Percentiles rank a stretch among this genome's conserved stretches.
Evolutionary conservation across 768 basidiomycete genomes (phyloP).

Genomic region (Boletus rubescentipes): DNA sequence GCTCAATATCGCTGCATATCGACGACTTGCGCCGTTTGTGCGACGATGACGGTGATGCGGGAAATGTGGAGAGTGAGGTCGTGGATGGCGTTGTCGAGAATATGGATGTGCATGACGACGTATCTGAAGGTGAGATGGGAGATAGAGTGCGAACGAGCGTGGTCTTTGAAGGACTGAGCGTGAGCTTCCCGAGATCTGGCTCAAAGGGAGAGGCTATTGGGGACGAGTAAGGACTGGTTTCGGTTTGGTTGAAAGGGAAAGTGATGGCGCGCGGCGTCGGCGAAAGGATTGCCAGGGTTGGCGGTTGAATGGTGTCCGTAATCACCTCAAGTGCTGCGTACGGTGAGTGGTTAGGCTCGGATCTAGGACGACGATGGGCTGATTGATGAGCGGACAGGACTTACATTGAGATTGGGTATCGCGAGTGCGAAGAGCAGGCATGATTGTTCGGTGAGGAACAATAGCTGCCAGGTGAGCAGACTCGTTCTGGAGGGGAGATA

Average conservation of each 20-base stretch:
- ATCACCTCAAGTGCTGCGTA: conserved; percentile 70
- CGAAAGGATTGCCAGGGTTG: conserved; percentile 54
- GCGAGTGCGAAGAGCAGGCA: conserved; percentile 80
- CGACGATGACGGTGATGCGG: conserved; percentile 33
- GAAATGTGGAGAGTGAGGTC: conserved; percentile 34
- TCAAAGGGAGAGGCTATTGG: conserved; percentile 73
- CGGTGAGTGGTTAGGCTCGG: conserved; percentile 16
- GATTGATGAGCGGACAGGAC: conserved; percentile 13
- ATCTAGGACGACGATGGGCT: conserved; percentile 2
- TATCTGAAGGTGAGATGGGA: conserved; percentile 35
- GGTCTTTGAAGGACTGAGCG: conserved; percentile 43
- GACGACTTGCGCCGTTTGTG: conserved; percentile 55
- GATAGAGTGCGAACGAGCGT: conserved; percentile 41
- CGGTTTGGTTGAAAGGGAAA: conserved; percentile 39
- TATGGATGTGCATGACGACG: conserved; percentile 44
- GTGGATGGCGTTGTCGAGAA: conserved; percentile 39
- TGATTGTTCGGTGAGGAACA: conserved; percentile 46
- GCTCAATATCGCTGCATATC: conserved; percentile 48
- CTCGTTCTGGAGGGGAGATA: conserved; percentile 36
- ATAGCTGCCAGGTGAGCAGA: conserved; percentile 33
- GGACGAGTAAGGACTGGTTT: conserved; percentile 62
- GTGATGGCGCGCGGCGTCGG: conserved; percentile 58
- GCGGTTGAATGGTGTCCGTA: conserved; percentile 58
- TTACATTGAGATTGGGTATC: conserved; percentile 59
- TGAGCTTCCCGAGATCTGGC: conserved; percentile 54